A percentile compares a stretch with the other conserved stretches of the same genome.
Evolutionary conservation across 2,329 filamentous ascomycete species (phyloP).

Genomic region (Cladosporium halotolerans): DNA sequence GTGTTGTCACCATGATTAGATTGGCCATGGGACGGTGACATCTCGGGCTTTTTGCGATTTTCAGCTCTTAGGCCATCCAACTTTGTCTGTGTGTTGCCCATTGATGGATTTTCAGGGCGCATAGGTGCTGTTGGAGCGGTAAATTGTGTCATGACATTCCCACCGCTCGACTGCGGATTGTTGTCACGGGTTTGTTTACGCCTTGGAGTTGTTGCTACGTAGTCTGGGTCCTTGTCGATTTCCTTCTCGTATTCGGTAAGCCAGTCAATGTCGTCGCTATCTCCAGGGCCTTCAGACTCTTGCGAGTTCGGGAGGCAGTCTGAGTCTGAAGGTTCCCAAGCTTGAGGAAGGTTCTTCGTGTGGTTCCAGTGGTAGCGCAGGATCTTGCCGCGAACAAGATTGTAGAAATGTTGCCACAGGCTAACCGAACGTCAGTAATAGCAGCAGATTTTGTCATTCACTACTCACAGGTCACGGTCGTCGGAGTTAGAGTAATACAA

Average conservation of each 20-base stretch:
- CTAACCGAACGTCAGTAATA: background rate
- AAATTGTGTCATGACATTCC: background rate
- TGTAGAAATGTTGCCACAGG: background rate
- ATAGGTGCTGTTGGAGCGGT: background rate
- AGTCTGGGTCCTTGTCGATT: background rate
- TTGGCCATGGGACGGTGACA: background rate
- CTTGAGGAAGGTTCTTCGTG: background rate
- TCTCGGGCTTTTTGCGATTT: background rate
- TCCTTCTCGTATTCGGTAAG: background rate
- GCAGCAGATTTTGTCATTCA: background rate
- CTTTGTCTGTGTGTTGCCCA: background rate
- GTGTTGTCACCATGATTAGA: background rate
- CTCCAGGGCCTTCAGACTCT: background rate
- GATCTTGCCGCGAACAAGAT: background rate
- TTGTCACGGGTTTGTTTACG: background rate
- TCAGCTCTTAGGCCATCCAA: background rate
- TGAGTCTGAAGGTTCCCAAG: background rate
- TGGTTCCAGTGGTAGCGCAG: background rate
- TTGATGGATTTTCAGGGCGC: background rate
- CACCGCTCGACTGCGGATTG: background rate
- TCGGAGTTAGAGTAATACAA: background rate
- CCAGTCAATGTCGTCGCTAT: background rate
- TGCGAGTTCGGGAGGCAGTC: background rate
- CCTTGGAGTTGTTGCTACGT: background rate
- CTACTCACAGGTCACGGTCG: background rate